Percentiles rank a stretch among this genome's conserved stretches.
phyloP scores from a whole-genome alignment of 805 yeast genomes.

The Metschnikowia aberdeeniae region DNA sequence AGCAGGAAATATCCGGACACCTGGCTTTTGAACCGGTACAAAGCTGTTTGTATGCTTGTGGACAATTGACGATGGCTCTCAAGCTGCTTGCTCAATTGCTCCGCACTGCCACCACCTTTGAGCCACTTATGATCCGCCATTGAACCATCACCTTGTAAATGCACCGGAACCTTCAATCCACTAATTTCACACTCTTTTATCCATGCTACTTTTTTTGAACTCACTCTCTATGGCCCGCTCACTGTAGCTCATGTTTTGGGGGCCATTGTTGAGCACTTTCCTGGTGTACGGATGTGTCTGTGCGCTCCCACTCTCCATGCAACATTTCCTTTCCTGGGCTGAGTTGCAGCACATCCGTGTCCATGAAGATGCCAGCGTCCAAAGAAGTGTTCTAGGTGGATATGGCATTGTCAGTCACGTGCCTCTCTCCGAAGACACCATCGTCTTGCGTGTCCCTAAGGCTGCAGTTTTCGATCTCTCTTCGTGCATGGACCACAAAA shows the following conservation, averaged over 20 bases:
- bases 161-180: too few species aligned
- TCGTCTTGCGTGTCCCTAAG: constrained; percentile 13
- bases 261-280: constrained; percentile 3
- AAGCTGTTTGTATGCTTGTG: too few species aligned
- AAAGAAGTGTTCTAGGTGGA: constrained; percentile 14
- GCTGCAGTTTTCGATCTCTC: constrained; percentile 8
- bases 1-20: too few species aligned
- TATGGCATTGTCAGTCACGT: constrained; percentile 9
- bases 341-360: constrained; percentile 5
- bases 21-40: too few species aligned
- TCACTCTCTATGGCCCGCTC: too few species aligned
- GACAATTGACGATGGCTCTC: too few species aligned
- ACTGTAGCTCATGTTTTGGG: not conserved
- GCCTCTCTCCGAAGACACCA: constrained; percentile 3
- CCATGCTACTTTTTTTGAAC: too few species aligned
- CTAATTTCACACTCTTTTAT: too few species aligned
- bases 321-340: constrained; percentile 6
- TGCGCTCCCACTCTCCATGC: not conserved
- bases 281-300: constrained; percentile 9
- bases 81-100: too few species aligned
- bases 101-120: too few species aligned
- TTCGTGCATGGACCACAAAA: constrained; percentile 1
- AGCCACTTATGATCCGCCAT: too few species aligned
- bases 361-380: constrained; percentile 3
- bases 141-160: too few species aligned